Evolutionary conservation across 1,284 basidiomycete genomes (phyloP).

Genomic region (Cystobasidium pallidum): DNA sequence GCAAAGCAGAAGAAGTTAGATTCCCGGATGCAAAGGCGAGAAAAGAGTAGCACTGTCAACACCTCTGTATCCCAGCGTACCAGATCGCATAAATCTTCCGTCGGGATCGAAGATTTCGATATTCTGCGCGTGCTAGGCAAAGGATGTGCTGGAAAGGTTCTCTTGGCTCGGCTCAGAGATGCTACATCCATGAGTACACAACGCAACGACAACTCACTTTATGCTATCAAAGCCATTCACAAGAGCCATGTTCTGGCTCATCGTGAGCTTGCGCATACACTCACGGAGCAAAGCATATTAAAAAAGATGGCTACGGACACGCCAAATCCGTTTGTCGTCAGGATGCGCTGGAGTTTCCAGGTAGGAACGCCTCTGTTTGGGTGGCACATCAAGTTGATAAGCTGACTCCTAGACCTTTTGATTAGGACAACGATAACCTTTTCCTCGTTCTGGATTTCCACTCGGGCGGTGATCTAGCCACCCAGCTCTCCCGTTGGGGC

Average conservation of each 20-base stretch:
- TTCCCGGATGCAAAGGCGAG: conserved; percentile 46
- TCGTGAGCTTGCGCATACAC: conserved; percentile 90
- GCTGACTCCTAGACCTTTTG: neutral
- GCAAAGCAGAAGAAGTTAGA: conserved; percentile 7
- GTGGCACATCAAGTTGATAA: too few species aligned
- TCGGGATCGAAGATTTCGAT: conserved; percentile 81
- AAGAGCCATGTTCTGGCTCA: conserved; percentile 91
- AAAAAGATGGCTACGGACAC: conserved; percentile 72
- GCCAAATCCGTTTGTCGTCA: conserved; percentile 87
- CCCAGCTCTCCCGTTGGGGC: conserved; percentile 92
- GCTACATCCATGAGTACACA: neutral
- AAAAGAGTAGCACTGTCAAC: conserved; percentile 63
- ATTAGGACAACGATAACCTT: conserved; percentile 79
- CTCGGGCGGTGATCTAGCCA: conserved; percentile 92
- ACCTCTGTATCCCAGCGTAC: conserved; percentile 64
- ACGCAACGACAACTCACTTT: conserved; percentile 65
- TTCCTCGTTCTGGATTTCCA: conserved; percentile 95
- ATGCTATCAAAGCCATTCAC: conserved; percentile 94
- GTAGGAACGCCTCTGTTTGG: conserved; percentile 23
- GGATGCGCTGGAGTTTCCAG: conserved; percentile 93
- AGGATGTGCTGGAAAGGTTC: conserved; percentile 91
- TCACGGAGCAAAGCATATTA: conserved; percentile 90
- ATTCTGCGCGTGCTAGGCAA: conserved; percentile 94
- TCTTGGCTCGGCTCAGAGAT: conserved; percentile 77
- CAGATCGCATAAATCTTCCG: conserved; percentile 3